Conservation (phyloP, 1,284 basidiomycete genomes). For the Cerioporus squamosus region DNA sequence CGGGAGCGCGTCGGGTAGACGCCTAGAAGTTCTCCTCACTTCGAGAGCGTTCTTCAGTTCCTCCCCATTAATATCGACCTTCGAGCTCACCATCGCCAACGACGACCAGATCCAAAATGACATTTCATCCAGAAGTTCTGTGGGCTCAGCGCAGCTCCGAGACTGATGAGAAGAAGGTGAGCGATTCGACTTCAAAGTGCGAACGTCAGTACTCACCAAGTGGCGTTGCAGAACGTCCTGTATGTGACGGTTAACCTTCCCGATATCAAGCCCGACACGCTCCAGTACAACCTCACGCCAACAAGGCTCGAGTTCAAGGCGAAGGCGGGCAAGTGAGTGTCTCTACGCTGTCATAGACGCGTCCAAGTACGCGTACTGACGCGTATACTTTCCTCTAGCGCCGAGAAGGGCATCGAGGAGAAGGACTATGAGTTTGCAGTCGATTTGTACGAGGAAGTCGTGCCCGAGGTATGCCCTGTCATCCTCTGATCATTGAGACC, state of each 20-base stretch:
- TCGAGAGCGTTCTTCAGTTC: slow-evolving; percentile 26
- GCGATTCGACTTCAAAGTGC: slow-evolving; percentile 8
- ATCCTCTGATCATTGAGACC: neutral
- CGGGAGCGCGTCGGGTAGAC: slow-evolving; percentile 7
- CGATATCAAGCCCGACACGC: slow-evolving; percentile 69
- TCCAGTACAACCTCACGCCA: slow-evolving; percentile 68
- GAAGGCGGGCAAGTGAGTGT: slow-evolving; percentile 68
- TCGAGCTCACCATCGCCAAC: slow-evolving; percentile 16
- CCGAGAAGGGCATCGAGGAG: slow-evolving; percentile 55
- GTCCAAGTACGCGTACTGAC: slow-evolving; percentile 11
- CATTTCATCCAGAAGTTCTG: slow-evolving; percentile 81
- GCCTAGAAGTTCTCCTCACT: slow-evolving; percentile 23
- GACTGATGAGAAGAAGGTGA: slow-evolving; percentile 70
- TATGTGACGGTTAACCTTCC: slow-evolving; percentile 86
- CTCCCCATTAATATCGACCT: slow-evolving; percentile 12
- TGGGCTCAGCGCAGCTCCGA: slow-evolving; percentile 91
- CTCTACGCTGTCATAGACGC: neutral
- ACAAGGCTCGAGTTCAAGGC: slow-evolving; percentile 75
- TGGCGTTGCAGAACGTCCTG: slow-evolving; percentile 69
- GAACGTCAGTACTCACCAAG: slow-evolving; percentile 26
- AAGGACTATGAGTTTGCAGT: slow-evolving; percentile 76
- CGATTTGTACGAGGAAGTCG: slow-evolving; percentile 75
- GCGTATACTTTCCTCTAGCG: slow-evolving; percentile 36
- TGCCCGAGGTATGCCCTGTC: slow-evolving; percentile 60
- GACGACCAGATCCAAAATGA: slow-evolving; percentile 37